Percentiles rank a stretch among this genome's conserved stretches.
Evolutionary conservation across 2,329 filamentous ascomycete genomes (phyloP).

Genomic region (Talaromyces verruculosus): DNA sequence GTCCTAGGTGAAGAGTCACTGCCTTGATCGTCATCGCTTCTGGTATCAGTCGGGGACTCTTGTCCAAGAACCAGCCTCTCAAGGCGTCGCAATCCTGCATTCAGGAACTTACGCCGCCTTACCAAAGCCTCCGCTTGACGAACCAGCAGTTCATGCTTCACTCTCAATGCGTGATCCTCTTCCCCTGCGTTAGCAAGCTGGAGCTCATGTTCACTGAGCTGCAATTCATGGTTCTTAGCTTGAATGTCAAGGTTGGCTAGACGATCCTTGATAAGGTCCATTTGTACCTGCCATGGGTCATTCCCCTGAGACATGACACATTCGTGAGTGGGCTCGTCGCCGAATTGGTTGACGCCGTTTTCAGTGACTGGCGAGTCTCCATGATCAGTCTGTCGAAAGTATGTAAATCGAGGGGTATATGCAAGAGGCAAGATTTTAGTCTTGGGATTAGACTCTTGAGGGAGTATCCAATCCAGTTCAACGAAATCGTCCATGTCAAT

Average conservation of each 20-base stretch:
- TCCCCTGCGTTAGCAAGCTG: slow-evolving; percentile 56
- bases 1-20: slow-evolving; percentile 29
- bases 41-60: slow-evolving; percentile 48
- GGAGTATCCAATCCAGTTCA: slow-evolving; percentile 93
- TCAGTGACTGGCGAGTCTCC: slow-evolving; percentile 71
- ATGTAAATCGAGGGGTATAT: slow-evolving; percentile 91
- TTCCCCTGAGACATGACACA: slow-evolving; percentile 93
- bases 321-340: slow-evolving; percentile 86
- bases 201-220: slow-evolving; percentile 73
- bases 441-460: slow-evolving; percentile 83
- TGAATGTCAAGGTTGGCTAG: slow-evolving; percentile 76
- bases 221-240: slow-evolving; percentile 69
- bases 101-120: slow-evolving; percentile 60
- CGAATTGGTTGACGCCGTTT: slow-evolving; percentile 82
- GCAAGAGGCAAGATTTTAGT: slow-evolving; percentile 92
- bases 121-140: slow-evolving; percentile 58
- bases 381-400: slow-evolving; percentile 96
- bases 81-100: slow-evolving; percentile 58
- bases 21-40: slow-evolving; percentile 40
- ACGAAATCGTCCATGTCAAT: slow-evolving; percentile 99
- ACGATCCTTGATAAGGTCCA: slow-evolving; percentile 77
- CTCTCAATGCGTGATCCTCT: slow-evolving; percentile 46
- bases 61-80: slow-evolving; percentile 48
- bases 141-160: slow-evolving; percentile 52
- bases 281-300: slow-evolving; percentile 85